Conservation (phyloP, 805 yeast species). For the Metschnikowia chrysomelidarum region DNA sequence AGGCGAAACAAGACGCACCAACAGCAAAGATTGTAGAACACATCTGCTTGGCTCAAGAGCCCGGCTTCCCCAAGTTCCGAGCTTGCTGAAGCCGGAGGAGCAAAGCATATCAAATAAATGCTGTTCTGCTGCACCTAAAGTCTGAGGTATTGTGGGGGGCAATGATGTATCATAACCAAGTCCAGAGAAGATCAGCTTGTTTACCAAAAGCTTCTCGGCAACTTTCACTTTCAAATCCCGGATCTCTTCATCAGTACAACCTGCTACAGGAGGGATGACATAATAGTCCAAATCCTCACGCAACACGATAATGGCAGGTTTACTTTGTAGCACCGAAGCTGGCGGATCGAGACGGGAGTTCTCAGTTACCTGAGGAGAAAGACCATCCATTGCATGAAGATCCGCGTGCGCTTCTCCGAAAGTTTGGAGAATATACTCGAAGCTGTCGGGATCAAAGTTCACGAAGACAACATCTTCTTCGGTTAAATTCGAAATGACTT, state of each 20-base stretch:
- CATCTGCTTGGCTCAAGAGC: conserved; percentile 85
- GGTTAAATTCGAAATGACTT: conserved; percentile 72
- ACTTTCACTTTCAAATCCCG: conserved; percentile 68
- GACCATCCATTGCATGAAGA: conserved; percentile 27
- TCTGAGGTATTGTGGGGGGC: conserved; percentile 40
- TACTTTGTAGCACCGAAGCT: conserved; percentile 65
- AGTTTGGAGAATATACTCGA: conserved; percentile 73
- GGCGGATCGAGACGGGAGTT: conserved; percentile 31
- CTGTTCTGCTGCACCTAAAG: conserved; percentile 85
- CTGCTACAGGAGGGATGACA: conserved; percentile 73
- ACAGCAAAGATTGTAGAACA: conserved; percentile 78
- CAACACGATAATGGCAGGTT: conserved; percentile 88
- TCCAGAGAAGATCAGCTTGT: conserved; percentile 72
- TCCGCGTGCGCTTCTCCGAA: conserved; percentile 71
- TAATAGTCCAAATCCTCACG: conserved; percentile 94
- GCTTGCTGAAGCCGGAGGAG: conserved; percentile 71
- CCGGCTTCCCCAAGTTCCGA: conserved; percentile 83
- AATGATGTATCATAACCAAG: conserved; percentile 51
- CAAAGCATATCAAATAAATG: conserved; percentile 94
- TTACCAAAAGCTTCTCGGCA: conserved; percentile 60
- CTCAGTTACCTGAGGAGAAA: conserved; percentile 35
- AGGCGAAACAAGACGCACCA: conserved; percentile 53
- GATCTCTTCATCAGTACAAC: conserved; percentile 57
- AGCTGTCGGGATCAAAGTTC: conserved; percentile 83
- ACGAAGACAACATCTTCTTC: conserved; percentile 79